phyloP scores from a whole-genome alignment of 1,139 yeast species.

The Candida smagusa region DNA sequence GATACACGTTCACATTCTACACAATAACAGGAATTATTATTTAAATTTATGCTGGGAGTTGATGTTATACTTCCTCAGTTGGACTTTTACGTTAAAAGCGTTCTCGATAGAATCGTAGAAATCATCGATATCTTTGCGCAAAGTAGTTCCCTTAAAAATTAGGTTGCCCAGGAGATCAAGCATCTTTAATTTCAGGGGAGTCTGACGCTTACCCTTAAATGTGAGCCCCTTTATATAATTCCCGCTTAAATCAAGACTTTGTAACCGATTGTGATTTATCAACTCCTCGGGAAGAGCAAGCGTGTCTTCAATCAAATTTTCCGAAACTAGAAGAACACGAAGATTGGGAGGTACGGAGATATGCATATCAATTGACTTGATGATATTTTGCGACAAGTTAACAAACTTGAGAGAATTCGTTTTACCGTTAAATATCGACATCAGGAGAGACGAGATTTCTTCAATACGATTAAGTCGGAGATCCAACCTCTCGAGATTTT shows the following conservation, averaged over 20 bases:
- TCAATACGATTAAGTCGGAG: slow-evolving; percentile 19
- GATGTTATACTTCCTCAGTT: slow-evolving; percentile 22
- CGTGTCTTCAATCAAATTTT: slow-evolving; percentile 6
- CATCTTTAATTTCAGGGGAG: slow-evolving; percentile 10
- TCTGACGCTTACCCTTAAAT: slow-evolving; percentile 1
- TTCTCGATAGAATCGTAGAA: slow-evolving; percentile 25
- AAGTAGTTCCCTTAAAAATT: slow-evolving; percentile 10
- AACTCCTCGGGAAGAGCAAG: slow-evolving; percentile 6
- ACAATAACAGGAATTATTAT: slow-evolving; percentile 1
- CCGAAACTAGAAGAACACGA: slow-evolving; percentile 7
- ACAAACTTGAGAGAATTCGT: slow-evolving; percentile 4
- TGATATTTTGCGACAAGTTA: slow-evolving; percentile 12
- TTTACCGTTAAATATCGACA: slow-evolving; percentile 6
- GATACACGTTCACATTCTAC: not conserved
- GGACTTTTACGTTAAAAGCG: slow-evolving; percentile 20
- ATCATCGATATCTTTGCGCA: slow-evolving; percentile 11
- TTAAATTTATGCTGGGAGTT: slow-evolving; percentile 24
- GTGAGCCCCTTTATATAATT: slow-evolving; percentile 15
- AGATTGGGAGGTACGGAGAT: slow-evolving; percentile 11
- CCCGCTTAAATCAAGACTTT: slow-evolving; percentile 19
- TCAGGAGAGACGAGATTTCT: slow-evolving; percentile 6
- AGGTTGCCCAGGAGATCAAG: slow-evolving; percentile 21
- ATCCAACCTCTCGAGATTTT: slow-evolving; percentile 20
- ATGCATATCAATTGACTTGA: slow-evolving; percentile 13
- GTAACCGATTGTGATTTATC: slow-evolving; percentile 10